phyloP scores from a whole-genome alignment of 768 basidiomycete genomes.

The Russula griseocarnosa region DNA sequence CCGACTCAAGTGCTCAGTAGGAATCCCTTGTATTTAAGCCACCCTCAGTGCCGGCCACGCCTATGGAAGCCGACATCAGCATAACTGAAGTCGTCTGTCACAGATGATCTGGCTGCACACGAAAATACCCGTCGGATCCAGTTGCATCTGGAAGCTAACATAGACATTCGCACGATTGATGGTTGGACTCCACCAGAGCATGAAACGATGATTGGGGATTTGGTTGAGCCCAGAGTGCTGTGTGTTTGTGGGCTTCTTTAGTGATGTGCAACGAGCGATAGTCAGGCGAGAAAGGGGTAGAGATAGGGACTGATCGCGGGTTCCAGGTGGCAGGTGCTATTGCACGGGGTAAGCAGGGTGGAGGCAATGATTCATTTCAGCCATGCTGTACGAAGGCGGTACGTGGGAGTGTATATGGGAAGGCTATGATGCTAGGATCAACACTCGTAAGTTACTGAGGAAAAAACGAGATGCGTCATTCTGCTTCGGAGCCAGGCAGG shows the following conservation, averaged over 20 bases:
- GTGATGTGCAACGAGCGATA: too few species aligned
- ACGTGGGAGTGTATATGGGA: too few species aligned
- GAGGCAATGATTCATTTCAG: too few species aligned
- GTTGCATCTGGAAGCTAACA: conserved; percentile 99
- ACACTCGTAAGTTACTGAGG: conserved; percentile 96
- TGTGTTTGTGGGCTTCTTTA: conserved; percentile 96
- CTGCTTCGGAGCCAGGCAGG: conserved; percentile 91
- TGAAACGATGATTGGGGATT: conserved; percentile 98
- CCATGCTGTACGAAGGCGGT: too few species aligned
- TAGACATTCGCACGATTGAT: conserved; percentile 99
- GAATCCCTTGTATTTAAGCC: too few species aligned
- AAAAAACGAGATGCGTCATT: conserved; percentile 97
- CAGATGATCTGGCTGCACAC: conserved; percentile 46
- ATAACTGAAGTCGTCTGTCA: neutral
- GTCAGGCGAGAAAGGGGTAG: too few species aligned
- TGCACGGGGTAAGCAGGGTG: too few species aligned
- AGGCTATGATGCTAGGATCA: too few species aligned
- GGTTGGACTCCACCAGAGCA: conserved; percentile 98
- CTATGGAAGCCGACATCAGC: conserved; percentile 37
- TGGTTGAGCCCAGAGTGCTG: conserved; percentile 97
- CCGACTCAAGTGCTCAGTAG: too few species aligned
- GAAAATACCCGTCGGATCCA: conserved; percentile 96
- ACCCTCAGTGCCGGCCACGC: too few species aligned
- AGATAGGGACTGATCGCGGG: too few species aligned
- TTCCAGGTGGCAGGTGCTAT: too few species aligned